Percentiles rank a stretch among this genome's conserved stretches.
These are phyloP conservation scores for Emmonsiellopsis sp. DNA, from an alignment of 2,329 filamentous ascomycete genomes.

Conservation along the genomic window DNA sequence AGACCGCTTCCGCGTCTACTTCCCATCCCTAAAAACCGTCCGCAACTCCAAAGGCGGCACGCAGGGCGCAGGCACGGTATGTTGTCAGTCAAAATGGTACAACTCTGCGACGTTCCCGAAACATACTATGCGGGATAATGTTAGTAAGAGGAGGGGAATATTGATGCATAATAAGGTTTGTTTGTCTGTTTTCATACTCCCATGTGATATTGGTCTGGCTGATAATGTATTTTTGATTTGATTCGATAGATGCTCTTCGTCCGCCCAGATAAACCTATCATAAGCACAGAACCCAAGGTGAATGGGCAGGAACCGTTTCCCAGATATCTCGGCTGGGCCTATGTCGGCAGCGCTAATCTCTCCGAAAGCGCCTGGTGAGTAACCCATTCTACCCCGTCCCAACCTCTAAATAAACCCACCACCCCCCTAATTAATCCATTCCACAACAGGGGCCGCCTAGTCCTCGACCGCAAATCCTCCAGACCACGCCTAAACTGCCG, in stretches of 20 bases:
- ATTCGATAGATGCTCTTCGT: conserved; percentile 25
- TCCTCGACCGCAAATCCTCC: conserved; percentile 58
- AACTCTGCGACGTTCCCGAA: conserved; percentile 60
- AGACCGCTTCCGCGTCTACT: conserved; percentile 64
- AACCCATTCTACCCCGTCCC: neutral
- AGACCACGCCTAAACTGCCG: conserved; percentile 68
- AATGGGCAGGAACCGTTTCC: neutral
- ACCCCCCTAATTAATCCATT: neutral
- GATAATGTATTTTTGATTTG: conserved; percentile 4
- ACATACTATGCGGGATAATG: conserved; percentile 63
- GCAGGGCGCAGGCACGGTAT: conserved; percentile 70
- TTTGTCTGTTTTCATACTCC: neutral
- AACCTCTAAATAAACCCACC: no score
- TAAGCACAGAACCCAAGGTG: conserved; percentile 12
- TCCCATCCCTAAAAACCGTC: conserved; percentile 67
- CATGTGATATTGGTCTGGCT: neutral
- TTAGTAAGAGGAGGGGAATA: conserved; percentile 60
- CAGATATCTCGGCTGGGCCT: conserved; percentile 58
- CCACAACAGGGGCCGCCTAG: conserved; percentile 60
- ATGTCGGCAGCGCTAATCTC: conserved; percentile 83
- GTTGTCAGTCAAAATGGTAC: conserved; percentile 66
- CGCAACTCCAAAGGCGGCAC: conserved; percentile 53
- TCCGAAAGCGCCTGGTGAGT: conserved; percentile 85
- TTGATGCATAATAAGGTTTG: conserved; percentile 80
- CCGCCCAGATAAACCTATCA: conserved; percentile 18